These are phyloP conservation scores for Phytophthora cactorum DNA, from an alignment of 352 stramenopile species.

Conservation along the genomic window DNA sequence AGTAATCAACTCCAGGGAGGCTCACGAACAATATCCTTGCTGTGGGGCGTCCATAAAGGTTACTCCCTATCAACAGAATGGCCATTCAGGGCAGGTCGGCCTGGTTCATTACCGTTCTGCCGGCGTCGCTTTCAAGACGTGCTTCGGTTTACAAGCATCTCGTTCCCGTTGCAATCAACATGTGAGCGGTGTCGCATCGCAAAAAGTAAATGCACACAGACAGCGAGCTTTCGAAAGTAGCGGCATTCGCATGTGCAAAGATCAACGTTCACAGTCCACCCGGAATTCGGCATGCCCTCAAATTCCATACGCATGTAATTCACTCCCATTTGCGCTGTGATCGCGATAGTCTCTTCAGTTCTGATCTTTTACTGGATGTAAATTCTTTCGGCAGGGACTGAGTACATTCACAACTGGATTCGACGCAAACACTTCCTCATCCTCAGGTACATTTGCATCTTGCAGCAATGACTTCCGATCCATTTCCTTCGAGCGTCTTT, in stretches of 20 bases:
- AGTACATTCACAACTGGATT: no score
- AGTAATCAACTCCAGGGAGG: no score
- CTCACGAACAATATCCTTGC: no score
- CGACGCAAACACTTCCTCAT: no score
- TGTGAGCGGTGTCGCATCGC: neutral
- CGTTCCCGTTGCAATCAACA: neutral
- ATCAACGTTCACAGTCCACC: neutral
- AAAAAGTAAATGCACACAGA: neutral
- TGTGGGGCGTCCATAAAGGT: no score
- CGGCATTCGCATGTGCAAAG: neutral
- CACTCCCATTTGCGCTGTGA: neutral
- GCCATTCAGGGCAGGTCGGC: neutral
- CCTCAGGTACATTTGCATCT: no score
- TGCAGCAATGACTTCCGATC: no score
- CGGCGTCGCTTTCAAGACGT: no score
- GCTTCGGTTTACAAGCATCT: neutral
- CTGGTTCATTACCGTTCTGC: neutral
- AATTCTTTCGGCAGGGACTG: no score
- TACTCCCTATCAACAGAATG: neutral
- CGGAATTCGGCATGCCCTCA: neutral
- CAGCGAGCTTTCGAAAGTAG: neutral
- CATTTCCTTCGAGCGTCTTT: no score
- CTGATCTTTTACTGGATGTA: no score
- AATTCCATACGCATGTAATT: constrained; percentile 1
- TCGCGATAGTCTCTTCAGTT: neutral